These are phyloP conservation scores for Solanum appendiculatum DNA, from an alignment of 257 asterid species.

Conservation along the genomic window DNA sequence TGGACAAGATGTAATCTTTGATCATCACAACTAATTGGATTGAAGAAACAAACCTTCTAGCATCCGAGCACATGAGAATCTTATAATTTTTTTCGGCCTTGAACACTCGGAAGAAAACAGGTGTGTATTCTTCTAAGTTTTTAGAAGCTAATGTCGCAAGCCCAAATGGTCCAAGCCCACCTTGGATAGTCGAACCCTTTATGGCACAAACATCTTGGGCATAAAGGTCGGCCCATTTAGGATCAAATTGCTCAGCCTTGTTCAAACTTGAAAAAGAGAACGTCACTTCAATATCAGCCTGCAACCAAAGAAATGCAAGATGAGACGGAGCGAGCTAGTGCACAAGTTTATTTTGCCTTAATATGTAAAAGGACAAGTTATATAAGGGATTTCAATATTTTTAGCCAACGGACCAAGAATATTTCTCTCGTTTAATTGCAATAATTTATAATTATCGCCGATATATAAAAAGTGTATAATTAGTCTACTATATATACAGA, in stretches of 20 bases:
- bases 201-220: constrained; percentile 40
- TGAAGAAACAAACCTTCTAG: constrained; percentile 27
- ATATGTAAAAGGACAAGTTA: too few species aligned
- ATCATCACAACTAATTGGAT: neutral
- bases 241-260: constrained; percentile 48
- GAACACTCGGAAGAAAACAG: constrained; percentile 56
- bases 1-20: neutral
- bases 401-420: too few species aligned
- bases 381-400: too few species aligned
- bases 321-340: neutral
- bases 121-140: constrained; percentile 50
- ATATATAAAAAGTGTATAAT: neutral
- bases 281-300: constrained; percentile 59
- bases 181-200: constrained; percentile 33
- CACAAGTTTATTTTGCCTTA: neutral
- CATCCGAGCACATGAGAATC: constrained; percentile 68
- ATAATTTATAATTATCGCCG: neutral
- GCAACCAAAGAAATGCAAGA: neutral
- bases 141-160: constrained; percentile 51
- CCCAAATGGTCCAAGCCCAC: constrained; percentile 84
- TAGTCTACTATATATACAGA: neutral
- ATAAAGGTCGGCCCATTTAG: constrained; percentile 41
- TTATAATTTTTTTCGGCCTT: constrained; percentile 28
- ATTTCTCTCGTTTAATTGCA: too few species aligned
- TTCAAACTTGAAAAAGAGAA: constrained; percentile 53